These are phyloP conservation scores for Solanum habrochaites DNA, from an alignment of 257 asterid species.

Conservation along the genomic window DNA sequence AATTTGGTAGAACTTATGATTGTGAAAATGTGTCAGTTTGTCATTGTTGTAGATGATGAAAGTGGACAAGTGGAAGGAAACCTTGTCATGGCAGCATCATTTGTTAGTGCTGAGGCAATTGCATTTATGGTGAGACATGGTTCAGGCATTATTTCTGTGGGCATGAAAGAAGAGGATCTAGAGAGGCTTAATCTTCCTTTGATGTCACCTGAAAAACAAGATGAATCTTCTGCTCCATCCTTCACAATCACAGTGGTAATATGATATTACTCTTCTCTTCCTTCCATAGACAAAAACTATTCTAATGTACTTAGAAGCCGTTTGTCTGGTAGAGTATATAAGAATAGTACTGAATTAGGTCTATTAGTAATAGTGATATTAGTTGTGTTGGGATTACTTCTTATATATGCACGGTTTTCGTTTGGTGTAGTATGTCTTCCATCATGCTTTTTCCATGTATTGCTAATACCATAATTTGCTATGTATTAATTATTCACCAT, in stretches of 20 bases:
- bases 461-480: not conserved
- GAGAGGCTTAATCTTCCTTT: constrained; percentile 63
- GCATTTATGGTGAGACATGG: constrained; percentile 71
- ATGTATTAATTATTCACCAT: not conserved
- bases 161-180: constrained; percentile 76
- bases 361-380: not conserved
- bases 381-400: not conserved
- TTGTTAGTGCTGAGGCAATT: constrained; percentile 28
- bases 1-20: not conserved
- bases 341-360: not conserved
- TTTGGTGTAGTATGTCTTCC: not conserved
- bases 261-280: not conserved
- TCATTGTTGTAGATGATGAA: constrained; percentile 73
- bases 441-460: not conserved
- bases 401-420: not conserved
- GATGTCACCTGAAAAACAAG: constrained; percentile 64
- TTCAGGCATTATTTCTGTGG: constrained; percentile 79
- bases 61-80: constrained; percentile 55
- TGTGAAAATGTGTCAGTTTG: constrained; percentile 38
- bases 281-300: not conserved
- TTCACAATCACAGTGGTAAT: constrained; percentile 84
- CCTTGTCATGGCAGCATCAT: constrained; percentile 69
- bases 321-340: not conserved
- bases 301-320: not conserved
- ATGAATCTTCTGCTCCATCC: constrained; percentile 70